A percentile compares a stretch with the other conserved stretches of the same genome.
Conservation (phyloP, 176 grass and related monocot species). For the Oryza meridionalis region DNA sequence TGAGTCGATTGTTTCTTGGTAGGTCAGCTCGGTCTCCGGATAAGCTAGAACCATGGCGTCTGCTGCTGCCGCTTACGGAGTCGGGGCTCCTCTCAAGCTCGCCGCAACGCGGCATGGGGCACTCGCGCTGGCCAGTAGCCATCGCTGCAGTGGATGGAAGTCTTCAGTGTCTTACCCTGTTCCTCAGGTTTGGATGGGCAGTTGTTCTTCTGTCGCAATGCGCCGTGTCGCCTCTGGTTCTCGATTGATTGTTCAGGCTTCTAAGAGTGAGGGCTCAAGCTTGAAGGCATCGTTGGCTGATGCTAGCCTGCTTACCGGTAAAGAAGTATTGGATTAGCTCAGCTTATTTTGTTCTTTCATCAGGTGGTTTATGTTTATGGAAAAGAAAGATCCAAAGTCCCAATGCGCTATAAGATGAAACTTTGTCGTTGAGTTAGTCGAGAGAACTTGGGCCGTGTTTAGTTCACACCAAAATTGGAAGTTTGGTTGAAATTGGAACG, state of each 20-base stretch:
- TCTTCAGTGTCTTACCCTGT: constrained; percentile 32
- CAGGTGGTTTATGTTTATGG: background rate
- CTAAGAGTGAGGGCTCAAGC: constrained; percentile 9
- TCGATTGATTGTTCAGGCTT: background rate
- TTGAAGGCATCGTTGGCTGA: constrained; percentile 21
- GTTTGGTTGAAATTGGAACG: no score
- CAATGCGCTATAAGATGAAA: background rate
- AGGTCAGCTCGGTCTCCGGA: background rate
- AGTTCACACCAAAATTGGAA: no score
- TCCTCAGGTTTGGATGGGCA: background rate
- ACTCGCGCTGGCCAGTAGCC: background rate
- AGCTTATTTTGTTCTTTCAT: background rate
- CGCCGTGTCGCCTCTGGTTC: background rate
- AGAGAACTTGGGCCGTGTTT: no score
- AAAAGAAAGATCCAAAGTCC: background rate
- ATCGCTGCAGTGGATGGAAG: constrained; percentile 3
- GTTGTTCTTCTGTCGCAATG: background rate
- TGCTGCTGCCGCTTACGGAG: constrained; percentile 24
- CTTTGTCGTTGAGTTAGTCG: no score
- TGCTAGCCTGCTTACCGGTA: constrained; percentile 15
- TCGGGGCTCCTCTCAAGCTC: constrained; percentile 39
- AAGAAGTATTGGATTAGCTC: background rate
- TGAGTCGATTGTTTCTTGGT: background rate
- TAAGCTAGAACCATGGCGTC: constrained; percentile 55
- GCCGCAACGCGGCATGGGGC: background rate